Evolutionary conservation across 1,139 yeast genomes (phyloP), one percentile per base, ranked within the genome.

Genomic region (Taiozyma onychis): DNA sequence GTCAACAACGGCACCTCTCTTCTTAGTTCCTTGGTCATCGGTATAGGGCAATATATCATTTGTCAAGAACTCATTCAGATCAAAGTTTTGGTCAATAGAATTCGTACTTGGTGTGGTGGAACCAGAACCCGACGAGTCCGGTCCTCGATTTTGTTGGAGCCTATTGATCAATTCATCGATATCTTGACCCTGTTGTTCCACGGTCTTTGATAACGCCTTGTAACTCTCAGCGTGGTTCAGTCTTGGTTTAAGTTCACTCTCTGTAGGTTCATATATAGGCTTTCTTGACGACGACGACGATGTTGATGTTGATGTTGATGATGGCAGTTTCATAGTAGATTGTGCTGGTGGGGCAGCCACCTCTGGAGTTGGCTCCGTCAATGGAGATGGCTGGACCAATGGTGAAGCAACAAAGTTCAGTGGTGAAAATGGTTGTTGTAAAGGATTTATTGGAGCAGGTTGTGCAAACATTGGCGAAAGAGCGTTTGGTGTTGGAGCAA

Each of bases 101-200:
- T 9, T 30, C 10, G 24, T 43, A n/a, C 44, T 32, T 27, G 44
- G 16, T 30, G 27, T 21, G 6, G 26, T 14, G 5, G 26, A 16
- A 10, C 7, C 27, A 22, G 26, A 30, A 13, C 13, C 9, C 34
- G 34, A 18, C 26, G 35, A 27, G 21, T 32, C 37, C 32, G 43
- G 51, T 22, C 53, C 41, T 18, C 47, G 51, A 4, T 49, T 46
- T n/a, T 47, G 47, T 43, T 47, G 45, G 7, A 18, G 41, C 18
- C 41, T 37, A 21, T 37, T 37, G 14, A 61, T 57, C 22, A 61
- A 46, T 24, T 61, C 63, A 43, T 61, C 57, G 18, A 61, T 55
- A 8, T 54, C 54, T 26, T 56, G 58, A 1, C 59, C 65, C 37
- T 61, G 63, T 41, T 55, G 57, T 26, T 57, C 61, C 43, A 61